Base-by-base conservation (phyloP, 148 eudicot species). In the Vaccinium vitisidaea region DNA sequence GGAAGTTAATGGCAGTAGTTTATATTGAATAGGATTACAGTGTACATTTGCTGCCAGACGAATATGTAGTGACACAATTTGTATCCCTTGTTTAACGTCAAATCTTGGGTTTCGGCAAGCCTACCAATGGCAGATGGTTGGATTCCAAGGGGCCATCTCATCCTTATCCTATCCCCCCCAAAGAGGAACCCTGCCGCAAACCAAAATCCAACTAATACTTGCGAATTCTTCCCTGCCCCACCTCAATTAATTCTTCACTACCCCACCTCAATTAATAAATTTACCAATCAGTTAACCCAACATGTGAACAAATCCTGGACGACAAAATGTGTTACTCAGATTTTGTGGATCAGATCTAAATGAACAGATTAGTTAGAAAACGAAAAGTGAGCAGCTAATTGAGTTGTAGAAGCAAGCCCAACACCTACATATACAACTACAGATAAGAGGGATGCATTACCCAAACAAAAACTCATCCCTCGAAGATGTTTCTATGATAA, bases 71-170 rank as follows among this genome's bases (percentile, higher is more conserved):
- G 52, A 75, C 13, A 76, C 23, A 49, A 23, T 77, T 77, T 77
- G 36, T 49, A 52, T 77, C 80, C 56, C 30, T 50, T 4, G 15
- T 13, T 48, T 21, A 75, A 75, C 79, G 23, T 48, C 79, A 75
- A 0, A 46, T 75, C 79, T 75, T 75, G 54, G 58, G 80, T 50
- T 23, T 77, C n/a, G 15, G 58, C 79, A n/a, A 46, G 21, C 79
- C 79, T 46, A 15, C 13, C 16, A 75, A 48, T 75, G 30, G 54
- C 19, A 21, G 54, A 75, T 12, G 30, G 16, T 75, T 3, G 7
- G 16, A 14, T 75, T 75, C 3, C 23, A 75, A 46, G 79, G 79
- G 13, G 27, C 30, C 30, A 1, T 75, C 79, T 46, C 55, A 75
- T 75, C 54, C 53, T 75, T 30, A 48, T 14, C 55, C 53, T 2